These are phyloP conservation scores for Candida boidinii DNA, from an alignment of 805 yeast species.

Conservation along the genomic window DNA sequence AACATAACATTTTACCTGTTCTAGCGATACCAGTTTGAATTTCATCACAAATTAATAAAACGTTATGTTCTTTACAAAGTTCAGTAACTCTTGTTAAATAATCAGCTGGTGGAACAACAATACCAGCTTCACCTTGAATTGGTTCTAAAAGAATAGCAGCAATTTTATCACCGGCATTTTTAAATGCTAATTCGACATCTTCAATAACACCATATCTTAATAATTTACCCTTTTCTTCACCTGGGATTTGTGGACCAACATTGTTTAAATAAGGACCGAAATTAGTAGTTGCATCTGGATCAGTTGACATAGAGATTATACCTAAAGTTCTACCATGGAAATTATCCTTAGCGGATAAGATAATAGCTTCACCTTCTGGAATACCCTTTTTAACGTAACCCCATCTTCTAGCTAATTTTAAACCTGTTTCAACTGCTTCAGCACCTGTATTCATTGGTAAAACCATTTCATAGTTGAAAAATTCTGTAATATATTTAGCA, in stretches of 20 bases:
- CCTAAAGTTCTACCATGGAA: slow-evolving; percentile 97
- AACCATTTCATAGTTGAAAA: slow-evolving; percentile 83
- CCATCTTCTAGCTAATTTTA: slow-evolving; percentile 95
- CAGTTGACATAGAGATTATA: slow-evolving; percentile 92
- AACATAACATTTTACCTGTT: slow-evolving; percentile 90
- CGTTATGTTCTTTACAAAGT: slow-evolving; percentile 76
- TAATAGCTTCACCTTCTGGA: slow-evolving; percentile 74
- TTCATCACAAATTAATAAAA: slow-evolving; percentile 89
- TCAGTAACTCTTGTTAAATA: slow-evolving; percentile 67
- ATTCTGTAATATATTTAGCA: slow-evolving; percentile 84
- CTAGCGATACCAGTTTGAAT: slow-evolving; percentile 97
- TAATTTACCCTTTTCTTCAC: slow-evolving; percentile 47
- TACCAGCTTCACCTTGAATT: slow-evolving; percentile 98
- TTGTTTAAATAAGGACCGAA: slow-evolving; percentile 87
- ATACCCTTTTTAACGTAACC: slow-evolving; percentile 86
- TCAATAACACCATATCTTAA: slow-evolving; percentile 79
- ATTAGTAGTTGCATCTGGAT: slow-evolving; percentile 80
- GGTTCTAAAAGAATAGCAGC: slow-evolving; percentile 93
- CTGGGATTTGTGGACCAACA: slow-evolving; percentile 81
- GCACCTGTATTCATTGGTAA: slow-evolving; percentile 99
- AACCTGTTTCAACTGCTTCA: slow-evolving; percentile 94
- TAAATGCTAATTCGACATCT: slow-evolving; percentile 77
- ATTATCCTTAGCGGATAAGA: slow-evolving; percentile 79
- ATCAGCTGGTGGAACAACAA: slow-evolving; percentile 83
- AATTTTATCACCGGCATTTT: slow-evolving; percentile 76